Evolutionary conservation across 2,329 filamentous ascomycete species (phyloP).

Genomic region (Byssoonygena ceratinophila): DNA sequence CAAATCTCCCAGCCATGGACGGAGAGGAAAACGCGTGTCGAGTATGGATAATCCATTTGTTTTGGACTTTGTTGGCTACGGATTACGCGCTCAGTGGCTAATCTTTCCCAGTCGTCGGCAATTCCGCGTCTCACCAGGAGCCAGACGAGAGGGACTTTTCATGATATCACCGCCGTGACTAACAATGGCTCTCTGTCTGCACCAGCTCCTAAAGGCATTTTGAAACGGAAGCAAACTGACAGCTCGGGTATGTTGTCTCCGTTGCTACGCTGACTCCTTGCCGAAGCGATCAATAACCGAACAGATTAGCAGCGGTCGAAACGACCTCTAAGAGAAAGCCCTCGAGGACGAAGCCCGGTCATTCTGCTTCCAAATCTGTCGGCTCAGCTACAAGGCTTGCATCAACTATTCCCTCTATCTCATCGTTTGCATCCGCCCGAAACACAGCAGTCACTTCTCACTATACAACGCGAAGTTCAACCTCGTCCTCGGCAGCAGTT

Average conservation of each 20-base stretch:
- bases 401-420: not conserved
- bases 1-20: slow-evolving; percentile 8
- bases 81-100: not conserved
- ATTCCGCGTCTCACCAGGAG: slow-evolving; percentile 13
- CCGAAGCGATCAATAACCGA: slow-evolving; percentile 1
- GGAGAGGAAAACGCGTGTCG: slow-evolving; percentile 14
- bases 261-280: too few relatives aligned
- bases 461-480: slow-evolving; percentile 5
- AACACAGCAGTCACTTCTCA: slow-evolving; percentile 30
- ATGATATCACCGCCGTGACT: slow-evolving; percentile 43
- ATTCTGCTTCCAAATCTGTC: slow-evolving; percentile 7
- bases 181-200: slow-evolving; percentile 37
- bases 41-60: not conserved
- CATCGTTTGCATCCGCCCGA: slow-evolving; percentile 28
- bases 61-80: not conserved
- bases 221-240: slow-evolving; percentile 6
- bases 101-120: slow-evolving; percentile 7
- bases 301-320: not conserved
- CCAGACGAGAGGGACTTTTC: slow-evolving; percentile 24
- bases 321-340: slow-evolving; percentile 7
- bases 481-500: slow-evolving; percentile 20
- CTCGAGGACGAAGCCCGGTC: not conserved
- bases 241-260: not conserved
- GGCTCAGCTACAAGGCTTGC: not conserved
- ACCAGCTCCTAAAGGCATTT: not conserved